Base-by-base conservation (phyloP, 148 eudicot genomes). In the Camellia lanceoleosa region DNA sequence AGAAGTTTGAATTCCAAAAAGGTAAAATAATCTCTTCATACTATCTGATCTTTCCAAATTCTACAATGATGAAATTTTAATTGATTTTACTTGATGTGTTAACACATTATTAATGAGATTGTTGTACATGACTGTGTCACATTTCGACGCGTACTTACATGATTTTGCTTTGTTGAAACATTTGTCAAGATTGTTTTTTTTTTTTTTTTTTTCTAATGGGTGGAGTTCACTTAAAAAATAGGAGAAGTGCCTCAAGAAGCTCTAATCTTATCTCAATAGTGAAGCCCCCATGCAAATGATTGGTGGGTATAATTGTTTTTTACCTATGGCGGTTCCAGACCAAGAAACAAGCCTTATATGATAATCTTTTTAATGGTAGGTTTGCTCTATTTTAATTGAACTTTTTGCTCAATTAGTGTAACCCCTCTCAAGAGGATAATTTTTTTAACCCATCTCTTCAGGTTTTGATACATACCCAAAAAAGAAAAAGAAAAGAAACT, bases 231-330 rank as follows among this genome's bases (percentile, higher is more conserved):
- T 20, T 60, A 60, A 60, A 18, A 49, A 71, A 71, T 18, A 41
- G 6, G 15, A 12, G 14, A 8, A 56, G 23, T 23, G 71, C 42
- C 18, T 30, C 7, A 38, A 67, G 73, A 55, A 43, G 55, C 69
- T 58, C 42, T 68, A 42, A 23, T 68, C 65, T 70, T n/a, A 79
- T 61, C 58, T 7, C 65, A 71, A 78, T 4, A 14, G 49, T 72
- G 68, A 19, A 61, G 73, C 10, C 46, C 79, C 79, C 47, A 54
- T 5, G 12, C 42, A 78, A 59, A 79, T 79, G 82, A 56, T 79
- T 72, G 64, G 71, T 52, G n/a, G 76, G 55, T 19, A 12, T 44
- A 72, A 38, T 38, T 78, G 54, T 59, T 43, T 71, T 8, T 47
- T 4, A 62, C 46, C 77, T 44, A 16, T 30, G 13, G 3, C 46